These are phyloP conservation scores for Hirsutella thompsonii DNA, from an alignment of 2,329 filamentous ascomycete species.

Conservation along the genomic window DNA sequence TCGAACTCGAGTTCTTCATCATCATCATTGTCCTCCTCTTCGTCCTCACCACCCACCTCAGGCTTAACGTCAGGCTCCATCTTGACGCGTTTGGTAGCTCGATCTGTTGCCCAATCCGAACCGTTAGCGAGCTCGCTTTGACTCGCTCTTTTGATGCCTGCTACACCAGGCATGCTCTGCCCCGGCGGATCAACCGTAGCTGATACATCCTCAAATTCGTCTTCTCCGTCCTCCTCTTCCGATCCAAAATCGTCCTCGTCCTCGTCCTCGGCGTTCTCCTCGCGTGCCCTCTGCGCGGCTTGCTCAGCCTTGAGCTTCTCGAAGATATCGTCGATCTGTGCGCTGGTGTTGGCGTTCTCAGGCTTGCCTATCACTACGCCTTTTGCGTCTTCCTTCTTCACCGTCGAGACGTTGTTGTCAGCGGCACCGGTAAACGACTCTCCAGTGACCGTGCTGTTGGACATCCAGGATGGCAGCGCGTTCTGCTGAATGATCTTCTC, in stretches of 20 bases:
- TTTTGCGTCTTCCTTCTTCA: conserved; percentile 32
- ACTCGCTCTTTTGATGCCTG: conserved; percentile 15
- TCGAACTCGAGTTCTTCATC: conserved; percentile 48
- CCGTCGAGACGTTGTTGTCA: conserved; percentile 9
- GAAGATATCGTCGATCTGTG: conserved; percentile 55
- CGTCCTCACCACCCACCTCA: conserved; percentile 13
- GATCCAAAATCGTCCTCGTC: conserved; percentile 21
- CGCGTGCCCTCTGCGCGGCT: conserved; percentile 26
- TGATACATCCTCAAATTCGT: conserved; percentile 39
- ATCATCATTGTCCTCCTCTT: conserved; percentile 28
- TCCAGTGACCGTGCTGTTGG: conserved; percentile 54
- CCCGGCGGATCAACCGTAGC: conserved; percentile 15
- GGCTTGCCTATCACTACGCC: conserved; percentile 24
- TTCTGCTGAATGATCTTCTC: conserved; percentile 57
- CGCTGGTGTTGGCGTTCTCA: conserved; percentile 37
- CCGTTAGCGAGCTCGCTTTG: conserved; percentile 10
- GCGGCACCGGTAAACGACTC: conserved; percentile 36
- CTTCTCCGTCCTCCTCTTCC: conserved; percentile 28
- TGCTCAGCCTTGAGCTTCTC: conserved; percentile 51
- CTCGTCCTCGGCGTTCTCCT: conserved; percentile 10
- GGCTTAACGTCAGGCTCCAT: conserved; percentile 34
- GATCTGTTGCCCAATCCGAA: conserved; percentile 20
- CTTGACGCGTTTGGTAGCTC: conserved; percentile 47
- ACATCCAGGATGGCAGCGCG: conserved; percentile 58
- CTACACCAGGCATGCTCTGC: conserved; percentile 11